Evolutionary conservation across 345 rosid species (phyloP).

Genomic region (Rhodamnia argentea): DNA sequence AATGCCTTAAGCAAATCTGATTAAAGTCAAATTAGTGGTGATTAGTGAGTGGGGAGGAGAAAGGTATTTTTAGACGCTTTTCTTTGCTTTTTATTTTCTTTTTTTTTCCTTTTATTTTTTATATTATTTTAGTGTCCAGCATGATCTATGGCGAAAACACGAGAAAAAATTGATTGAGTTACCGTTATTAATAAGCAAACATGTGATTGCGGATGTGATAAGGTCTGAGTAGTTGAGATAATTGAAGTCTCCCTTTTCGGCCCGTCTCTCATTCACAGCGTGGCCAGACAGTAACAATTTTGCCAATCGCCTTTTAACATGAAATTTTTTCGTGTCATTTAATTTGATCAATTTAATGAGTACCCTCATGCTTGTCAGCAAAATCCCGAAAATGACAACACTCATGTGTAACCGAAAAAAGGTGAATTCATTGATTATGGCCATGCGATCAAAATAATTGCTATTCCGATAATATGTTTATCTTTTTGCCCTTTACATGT

Average conservation of each 20-base stretch:
- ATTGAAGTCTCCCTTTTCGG: background rate
- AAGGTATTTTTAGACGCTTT: background rate
- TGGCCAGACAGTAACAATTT: background rate
- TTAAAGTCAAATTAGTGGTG: background rate
- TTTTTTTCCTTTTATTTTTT: rapidly evolving
- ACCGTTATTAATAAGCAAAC: background rate
- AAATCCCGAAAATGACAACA: background rate
- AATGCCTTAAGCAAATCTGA: background rate
- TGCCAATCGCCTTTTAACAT: rapidly evolving
- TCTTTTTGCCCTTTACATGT: rapidly evolving
- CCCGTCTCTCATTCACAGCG: background rate
- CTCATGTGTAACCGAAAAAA: rapidly evolving
- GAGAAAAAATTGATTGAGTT: background rate
- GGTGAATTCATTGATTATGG: background rate
- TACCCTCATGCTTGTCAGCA: rapidly evolving
- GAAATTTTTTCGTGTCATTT: background rate
- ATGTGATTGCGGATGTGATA: background rate
- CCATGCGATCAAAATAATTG: rapidly evolving
- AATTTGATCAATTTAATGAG: background rate
- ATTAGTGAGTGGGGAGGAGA: background rate
- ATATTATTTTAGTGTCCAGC: no score
- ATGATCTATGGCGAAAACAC: no score
- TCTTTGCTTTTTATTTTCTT: background rate
- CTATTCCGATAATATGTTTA: rapidly evolving
- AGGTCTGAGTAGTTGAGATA: background rate